Percentiles rank a stretch among this genome's conserved stretches.
Conservation (phyloP, 2,329 filamentous ascomycete genomes). For the Arachnopeziza araneosa region DNA sequence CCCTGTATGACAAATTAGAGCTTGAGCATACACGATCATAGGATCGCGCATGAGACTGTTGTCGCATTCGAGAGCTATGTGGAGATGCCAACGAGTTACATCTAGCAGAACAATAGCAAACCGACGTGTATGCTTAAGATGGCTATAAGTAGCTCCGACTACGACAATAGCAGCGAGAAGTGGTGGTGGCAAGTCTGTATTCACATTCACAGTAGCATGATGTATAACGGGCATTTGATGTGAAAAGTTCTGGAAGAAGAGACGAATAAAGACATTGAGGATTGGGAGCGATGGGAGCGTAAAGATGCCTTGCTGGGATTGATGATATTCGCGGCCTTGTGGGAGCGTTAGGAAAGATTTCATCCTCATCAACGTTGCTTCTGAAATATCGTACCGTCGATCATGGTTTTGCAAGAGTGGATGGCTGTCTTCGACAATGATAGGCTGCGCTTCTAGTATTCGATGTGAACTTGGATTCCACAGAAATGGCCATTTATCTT, state of each 20-base stretch:
- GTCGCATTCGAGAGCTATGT: slow-evolving; percentile 18
- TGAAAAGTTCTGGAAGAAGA: slow-evolving; percentile 24
- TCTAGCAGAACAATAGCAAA: slow-evolving; percentile 23
- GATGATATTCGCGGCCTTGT: slow-evolving; percentile 8
- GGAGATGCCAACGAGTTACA: slow-evolving; percentile 21
- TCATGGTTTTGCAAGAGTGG: slow-evolving; percentile 15
- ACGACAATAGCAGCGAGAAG: slow-evolving; percentile 21
- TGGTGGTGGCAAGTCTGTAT: slow-evolving; percentile 20
- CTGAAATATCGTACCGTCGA: slow-evolving; percentile 21
- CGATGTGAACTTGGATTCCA: slow-evolving; percentile 18
- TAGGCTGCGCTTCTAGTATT: slow-evolving; percentile 14
- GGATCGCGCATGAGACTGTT: slow-evolving; percentile 19
- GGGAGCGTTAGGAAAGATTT: slow-evolving; percentile 14
- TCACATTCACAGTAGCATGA: slow-evolving; percentile 20
- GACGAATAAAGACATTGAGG: slow-evolving; percentile 22
- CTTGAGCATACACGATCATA: slow-evolving; percentile 23
- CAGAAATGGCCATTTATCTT: slow-evolving; percentile 22
- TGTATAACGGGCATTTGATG: slow-evolving; percentile 25
- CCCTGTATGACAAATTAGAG: slow-evolving; percentile 20
- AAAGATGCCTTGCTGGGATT: slow-evolving; percentile 10
- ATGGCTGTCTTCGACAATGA: slow-evolving; percentile 15
- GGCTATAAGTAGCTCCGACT: slow-evolving; percentile 21
- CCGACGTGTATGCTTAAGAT: slow-evolving; percentile 19
- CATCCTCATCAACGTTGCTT: slow-evolving; percentile 14
- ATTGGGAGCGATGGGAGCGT: slow-evolving; percentile 17